A percentile compares a stretch with the other conserved stretches of the same genome.
Conservation (phyloP, 768 basidiomycete species). For the Leucosporidium scottii region DNA sequence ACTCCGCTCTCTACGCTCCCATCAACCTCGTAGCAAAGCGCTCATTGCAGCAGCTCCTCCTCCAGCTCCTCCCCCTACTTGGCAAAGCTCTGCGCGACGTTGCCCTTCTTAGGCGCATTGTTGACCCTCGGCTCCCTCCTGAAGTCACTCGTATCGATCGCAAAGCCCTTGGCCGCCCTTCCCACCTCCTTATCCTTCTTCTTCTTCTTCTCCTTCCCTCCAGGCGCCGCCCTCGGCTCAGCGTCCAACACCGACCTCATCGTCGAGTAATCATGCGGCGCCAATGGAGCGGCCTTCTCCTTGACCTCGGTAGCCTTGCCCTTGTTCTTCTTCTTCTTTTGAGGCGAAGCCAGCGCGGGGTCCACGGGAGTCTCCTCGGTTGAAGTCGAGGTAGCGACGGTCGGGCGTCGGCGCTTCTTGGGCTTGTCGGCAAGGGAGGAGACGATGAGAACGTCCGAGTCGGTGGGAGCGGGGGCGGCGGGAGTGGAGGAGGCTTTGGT, state of each 20-base stretch:
- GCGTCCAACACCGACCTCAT: constrained; percentile 18
- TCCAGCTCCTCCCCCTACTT: not conserved
- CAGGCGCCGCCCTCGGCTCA: not conserved
- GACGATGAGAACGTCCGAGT: constrained; percentile 30
- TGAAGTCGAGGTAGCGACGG: not conserved
- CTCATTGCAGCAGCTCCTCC: not conserved
- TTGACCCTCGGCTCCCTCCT: constrained; percentile 21
- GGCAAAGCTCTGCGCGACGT: constrained; percentile 4
- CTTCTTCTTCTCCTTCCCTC: constrained; percentile 17
- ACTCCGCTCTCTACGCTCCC: not conserved
- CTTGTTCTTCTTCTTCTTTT: constrained; percentile 24
- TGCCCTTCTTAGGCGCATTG: constrained; percentile 22
- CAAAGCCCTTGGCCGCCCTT: constrained; percentile 3
- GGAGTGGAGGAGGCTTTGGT: not conserved
- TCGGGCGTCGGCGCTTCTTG: constrained; percentile 26
- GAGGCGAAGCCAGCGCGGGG: not conserved
- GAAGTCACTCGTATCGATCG: constrained; percentile 27
- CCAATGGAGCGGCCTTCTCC: not conserved
- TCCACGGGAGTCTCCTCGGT: not conserved
- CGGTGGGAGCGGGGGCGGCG: constrained; percentile 3
- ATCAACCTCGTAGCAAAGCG: not conserved
- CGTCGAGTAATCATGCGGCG: constrained; percentile 26
- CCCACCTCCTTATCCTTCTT: constrained; percentile 13
- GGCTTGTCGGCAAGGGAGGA: constrained; percentile 25
- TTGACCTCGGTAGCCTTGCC: not conserved